Base-by-base conservation (phyloP, 306 rosid species). In the Rubus idaeus region DNA sequence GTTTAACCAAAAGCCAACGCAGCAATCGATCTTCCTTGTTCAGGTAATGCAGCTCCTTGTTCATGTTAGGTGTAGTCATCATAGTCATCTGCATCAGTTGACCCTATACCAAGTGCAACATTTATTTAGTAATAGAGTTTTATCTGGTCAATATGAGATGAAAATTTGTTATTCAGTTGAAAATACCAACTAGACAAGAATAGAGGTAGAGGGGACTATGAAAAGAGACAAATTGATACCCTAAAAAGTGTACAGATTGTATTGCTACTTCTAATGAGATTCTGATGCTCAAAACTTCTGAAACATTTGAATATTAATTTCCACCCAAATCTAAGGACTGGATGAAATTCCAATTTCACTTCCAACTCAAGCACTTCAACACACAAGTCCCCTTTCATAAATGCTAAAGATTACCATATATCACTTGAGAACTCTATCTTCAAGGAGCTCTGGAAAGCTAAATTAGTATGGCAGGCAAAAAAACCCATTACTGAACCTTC, bases 11-110 rank as follows among this genome's bases (percentile, higher is more conserved):
- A 83, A 94, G 92, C 97, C 97, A 90, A 30, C 96, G 96, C 75
- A 92, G 80, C 45, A 92, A 79, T 8, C 91, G 82, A 73, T 95
- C 98, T 83, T 95, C 98, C 88, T 92, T 92, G 90, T 90, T 92
- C 75, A 95, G 84, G 90, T 95, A 95, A 73, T 87, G 97, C 71
- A 94, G 86, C 90, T 94, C 98, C 80, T 90, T 89, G 91, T 94
- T 94, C 78, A 91, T 86, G 86, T 84, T 86, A 10, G 97, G 97
- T 4, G 91, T 86, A 73, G 98, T 91, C 98, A 94, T 94, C 97
- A 94, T 89, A 45, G 95, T 92, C 89, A 92, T 86, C 85, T 95
- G 98, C 98, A 90, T 87, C 85, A 95, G 71, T 57, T 76, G 84
- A 76, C 97, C 98, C 98, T 95, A 73, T 51, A 85, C 67, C 71